Base-by-base conservation (phyloP, 2,329 filamentous ascomycete species). In the Diplodia seriata region DNA sequence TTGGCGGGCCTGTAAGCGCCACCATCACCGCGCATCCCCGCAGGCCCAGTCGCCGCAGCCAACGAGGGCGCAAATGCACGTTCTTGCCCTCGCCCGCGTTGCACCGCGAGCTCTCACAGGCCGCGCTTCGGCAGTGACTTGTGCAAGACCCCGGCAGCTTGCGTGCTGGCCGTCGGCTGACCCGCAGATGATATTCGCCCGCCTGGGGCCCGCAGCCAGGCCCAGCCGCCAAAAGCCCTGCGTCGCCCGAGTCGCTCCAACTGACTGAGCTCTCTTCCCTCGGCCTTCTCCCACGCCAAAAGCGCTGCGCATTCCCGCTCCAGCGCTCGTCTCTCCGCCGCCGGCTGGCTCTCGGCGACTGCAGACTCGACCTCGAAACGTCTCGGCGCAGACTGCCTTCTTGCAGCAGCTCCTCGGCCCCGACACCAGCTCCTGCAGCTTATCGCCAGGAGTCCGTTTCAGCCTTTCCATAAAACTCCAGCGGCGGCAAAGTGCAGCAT, bases 31-130 rank as follows among this genome's bases (percentile, higher is more conserved):
- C 62, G 5, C 62, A 65, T 65, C 62, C 33, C 62, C 43, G 31
- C 31, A 33, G 31, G 31, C 31, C 31, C 31, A 26, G 31, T 33
- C 31, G 47, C 38, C 20, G 61, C 49, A 50, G 62, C 62, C 62
- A 65, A 65, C 62, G 62, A 65, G 62, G n/a, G 49, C 51, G 14
- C 62, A 38, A 43, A 40, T 47, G 61, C 61, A 64, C 61, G 61
- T 64, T 64, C 61, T 54, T 54, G 50, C 59, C 47, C 43, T 63
- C 29, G 43, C 20, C 57, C 43, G 29, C 59, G 31, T 64, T 6
- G 61, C 61, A 64, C 62, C 50, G 50, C 62, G 40, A 23, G 59
- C 59, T 14, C 59, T 63, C 59, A 63, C 43, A 50, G 59, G 59
- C 43, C 59, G 57, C 57, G 59, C 40, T 33, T 62, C 43, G 59